Base-by-base conservation (phyloP, 2,329 filamentous ascomycete genomes). In the Chaetomium strumarium region DNA sequence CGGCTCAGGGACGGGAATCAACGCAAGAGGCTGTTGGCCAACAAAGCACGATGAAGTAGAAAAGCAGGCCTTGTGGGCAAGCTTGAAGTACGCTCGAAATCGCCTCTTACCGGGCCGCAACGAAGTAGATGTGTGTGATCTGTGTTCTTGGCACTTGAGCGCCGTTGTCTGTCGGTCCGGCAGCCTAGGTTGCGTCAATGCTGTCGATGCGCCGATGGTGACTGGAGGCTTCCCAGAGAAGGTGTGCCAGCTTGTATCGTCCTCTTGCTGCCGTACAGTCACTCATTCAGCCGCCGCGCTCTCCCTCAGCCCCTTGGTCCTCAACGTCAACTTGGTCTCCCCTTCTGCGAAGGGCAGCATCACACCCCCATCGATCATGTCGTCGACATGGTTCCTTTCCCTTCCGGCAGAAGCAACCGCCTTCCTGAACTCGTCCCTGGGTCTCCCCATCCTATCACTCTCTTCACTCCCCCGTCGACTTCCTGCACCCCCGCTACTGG, bases 231-330 rank as follows among this genome's bases (percentile, higher is more conserved):
- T 24, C 24, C 24, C 4, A 24, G 24, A 4, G 24, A 24, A 24
- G 24, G 7, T 24, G 4, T 24, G n/a, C n/a, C 24, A 4, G 24
- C 7, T 24, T 24, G 24, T 24, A 4, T 4, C 24, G 4, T 24
- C 24, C 7, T 24, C 24, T 24, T 7, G 24, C 4, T 7, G 24
- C 24, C 24, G 7, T 34, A 5, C 31, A 33, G 34, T 14, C 34
- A 14, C 3, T n/a, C 13, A 13, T 16, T 37, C 34, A 37, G 14
- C n/a, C 34, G 60, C 60, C 11, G 56, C 56, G 43, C 52, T 61
- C 65, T 81, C 79, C 38, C 78, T 70, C 61, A 82, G 53, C 0
- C 79, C 79, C 62, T 80, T 81, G 0, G 79, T 82, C 52, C 79
- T 66, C 33, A 82, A 58, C 5, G 76, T 78, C 47, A 81, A 68